Conservation (phyloP, 2,329 filamentous ascomycete genomes). For the Colletotrichum endophyticum region DNA sequence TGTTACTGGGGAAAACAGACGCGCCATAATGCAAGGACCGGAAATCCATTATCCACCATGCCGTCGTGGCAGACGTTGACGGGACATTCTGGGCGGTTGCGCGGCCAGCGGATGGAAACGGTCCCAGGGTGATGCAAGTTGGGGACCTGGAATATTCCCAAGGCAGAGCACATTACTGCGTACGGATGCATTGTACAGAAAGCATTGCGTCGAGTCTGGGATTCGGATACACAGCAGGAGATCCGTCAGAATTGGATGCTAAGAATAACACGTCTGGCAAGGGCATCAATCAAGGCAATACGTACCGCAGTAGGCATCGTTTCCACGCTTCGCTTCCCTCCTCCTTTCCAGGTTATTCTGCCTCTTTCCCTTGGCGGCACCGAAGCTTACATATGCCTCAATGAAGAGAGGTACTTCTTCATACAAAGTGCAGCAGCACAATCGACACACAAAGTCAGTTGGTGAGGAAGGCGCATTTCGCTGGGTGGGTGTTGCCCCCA, state of each 20-base stretch:
- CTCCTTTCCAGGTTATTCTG: background rate
- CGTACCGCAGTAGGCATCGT: background rate
- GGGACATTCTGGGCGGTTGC: background rate
- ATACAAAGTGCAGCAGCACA: background rate
- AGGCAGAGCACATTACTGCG: background rate
- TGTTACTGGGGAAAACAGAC: background rate
- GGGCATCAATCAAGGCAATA: background rate
- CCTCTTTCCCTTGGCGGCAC: background rate
- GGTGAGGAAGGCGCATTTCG: background rate
- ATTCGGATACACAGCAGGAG: background rate
- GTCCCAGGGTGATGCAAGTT: constrained; percentile 9
- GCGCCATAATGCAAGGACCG: background rate
- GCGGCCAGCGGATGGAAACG: constrained; percentile 5
- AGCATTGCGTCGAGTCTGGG: background rate
- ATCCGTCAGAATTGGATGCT: background rate
- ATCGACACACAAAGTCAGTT: background rate
- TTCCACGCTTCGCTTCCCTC: background rate
- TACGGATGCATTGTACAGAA: background rate
- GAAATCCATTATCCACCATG: background rate
- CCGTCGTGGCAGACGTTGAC: constrained; percentile 3
- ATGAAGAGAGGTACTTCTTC: background rate
- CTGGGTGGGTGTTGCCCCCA: background rate
- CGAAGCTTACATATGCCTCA: background rate
- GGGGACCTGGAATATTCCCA: background rate
- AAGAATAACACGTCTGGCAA: background rate